Evolutionary conservation across 192 early-diverging fungal genomes (phyloP).

Genomic region (Coemansia sp.): DNA sequence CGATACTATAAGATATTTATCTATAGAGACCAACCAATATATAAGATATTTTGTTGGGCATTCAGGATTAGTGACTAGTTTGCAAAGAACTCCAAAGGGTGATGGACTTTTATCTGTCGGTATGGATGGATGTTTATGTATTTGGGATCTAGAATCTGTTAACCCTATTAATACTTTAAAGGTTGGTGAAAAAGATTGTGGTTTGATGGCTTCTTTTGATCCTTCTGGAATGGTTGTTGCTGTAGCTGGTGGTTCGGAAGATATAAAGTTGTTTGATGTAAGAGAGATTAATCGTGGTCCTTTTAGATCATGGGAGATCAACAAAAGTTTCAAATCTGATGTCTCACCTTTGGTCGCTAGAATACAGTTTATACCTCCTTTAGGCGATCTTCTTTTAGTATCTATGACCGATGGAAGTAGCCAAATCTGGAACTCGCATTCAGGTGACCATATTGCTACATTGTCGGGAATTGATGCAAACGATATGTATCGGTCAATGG

Average conservation of each 20-base stretch:
- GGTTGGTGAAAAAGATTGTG: background rate
- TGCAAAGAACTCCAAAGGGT: slow-evolving; percentile 77
- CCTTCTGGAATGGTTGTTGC: slow-evolving; percentile 78
- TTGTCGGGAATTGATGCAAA: background rate
- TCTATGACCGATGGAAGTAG: slow-evolving; percentile 15
- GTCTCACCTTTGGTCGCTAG: slow-evolving; percentile 2
- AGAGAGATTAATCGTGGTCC: slow-evolving; percentile 55
- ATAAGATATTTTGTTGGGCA: slow-evolving; percentile 93
- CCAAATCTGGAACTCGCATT: slow-evolving; percentile 2
- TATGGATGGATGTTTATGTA: slow-evolving; percentile 66
- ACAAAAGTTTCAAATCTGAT: background rate
- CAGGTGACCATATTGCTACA: background rate
- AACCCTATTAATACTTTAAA: slow-evolving; percentile 30
- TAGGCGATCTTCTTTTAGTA: slow-evolving; percentile 30
- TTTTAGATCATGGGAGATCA: slow-evolving; percentile 6
- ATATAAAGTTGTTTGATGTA: slow-evolving; percentile 71
- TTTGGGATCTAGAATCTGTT: slow-evolving; percentile 78
- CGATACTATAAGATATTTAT: slow-evolving; percentile 91
- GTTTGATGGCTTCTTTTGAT: slow-evolving; percentile 66
- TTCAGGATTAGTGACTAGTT: slow-evolving; percentile 62
- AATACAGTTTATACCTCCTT: slow-evolving; percentile 18
- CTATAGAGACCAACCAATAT: slow-evolving; percentile 92
- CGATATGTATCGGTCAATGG: too few relatives aligned
- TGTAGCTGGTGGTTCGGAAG: slow-evolving; percentile 46
- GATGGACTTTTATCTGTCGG: slow-evolving; percentile 61